Conservation (phyloP, 1,284 basidiomycete species). For the Puccinia polysora region DNA sequence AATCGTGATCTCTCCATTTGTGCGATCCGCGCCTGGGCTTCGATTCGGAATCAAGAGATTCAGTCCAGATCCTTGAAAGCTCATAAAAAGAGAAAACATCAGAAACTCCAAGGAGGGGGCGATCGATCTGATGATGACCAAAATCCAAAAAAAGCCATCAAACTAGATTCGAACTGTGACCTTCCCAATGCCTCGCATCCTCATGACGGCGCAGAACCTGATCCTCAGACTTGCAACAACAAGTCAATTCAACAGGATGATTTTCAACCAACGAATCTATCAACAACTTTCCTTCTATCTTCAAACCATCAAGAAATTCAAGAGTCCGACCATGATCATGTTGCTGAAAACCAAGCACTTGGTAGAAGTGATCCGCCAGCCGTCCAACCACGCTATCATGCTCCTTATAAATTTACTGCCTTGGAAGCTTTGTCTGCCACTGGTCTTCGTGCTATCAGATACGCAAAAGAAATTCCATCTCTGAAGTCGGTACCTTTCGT, state of each 20-base stretch:
- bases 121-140: conserved; percentile 42
- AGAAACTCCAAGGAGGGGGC: conserved; percentile 44
- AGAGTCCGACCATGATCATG: not conserved
- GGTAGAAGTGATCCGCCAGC: conserved; percentile 43
- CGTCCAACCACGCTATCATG: conserved; percentile 54
- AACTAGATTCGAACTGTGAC: no score
- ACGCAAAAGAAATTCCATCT: conserved; percentile 92
- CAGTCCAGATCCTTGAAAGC: conserved; percentile 61
- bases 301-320: not conserved
- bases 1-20: conserved; percentile 90
- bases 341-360: not conserved
- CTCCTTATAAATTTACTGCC: conserved; percentile 68
- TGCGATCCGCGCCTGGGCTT: conserved; percentile 78
- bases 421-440: conserved; percentile 96
- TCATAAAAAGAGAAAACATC: conserved; percentile 52
- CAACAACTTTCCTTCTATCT: no score
- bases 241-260: no score
- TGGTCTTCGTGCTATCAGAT: conserved; percentile 89
- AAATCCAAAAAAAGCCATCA: not conserved
- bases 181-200: no score
- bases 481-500: conserved; percentile 63
- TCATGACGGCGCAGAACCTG: no score
- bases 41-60: conserved; percentile 66
- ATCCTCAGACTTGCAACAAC: no score
- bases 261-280: no score